Percentiles rank a stretch among this genome's conserved stretches.
Conservation (phyloP, 805 yeast species). For the Candida sakaeoensis region DNA sequence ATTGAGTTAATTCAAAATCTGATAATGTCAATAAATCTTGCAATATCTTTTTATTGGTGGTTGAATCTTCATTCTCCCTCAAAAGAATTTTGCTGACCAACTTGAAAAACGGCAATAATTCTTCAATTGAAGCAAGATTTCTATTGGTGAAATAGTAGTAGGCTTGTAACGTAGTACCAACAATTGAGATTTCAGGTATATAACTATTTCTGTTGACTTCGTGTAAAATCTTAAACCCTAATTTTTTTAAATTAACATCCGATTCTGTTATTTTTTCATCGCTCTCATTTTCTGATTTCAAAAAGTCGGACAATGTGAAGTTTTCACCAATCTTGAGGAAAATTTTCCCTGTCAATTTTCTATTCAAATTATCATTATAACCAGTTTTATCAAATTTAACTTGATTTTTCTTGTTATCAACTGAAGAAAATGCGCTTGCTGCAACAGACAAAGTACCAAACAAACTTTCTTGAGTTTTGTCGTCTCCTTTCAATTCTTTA, state of each 20-base stretch:
- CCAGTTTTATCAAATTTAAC: constrained; percentile 17
- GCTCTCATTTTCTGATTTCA: constrained; percentile 14
- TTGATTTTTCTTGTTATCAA: constrained; percentile 7
- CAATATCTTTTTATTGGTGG: constrained; percentile 21
- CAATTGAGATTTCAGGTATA: constrained; percentile 51
- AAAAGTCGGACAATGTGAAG: constrained; percentile 27
- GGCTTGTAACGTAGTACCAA: constrained; percentile 45
- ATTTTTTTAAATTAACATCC: constrained; percentile 38
- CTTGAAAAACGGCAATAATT: constrained; percentile 29
- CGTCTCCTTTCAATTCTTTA: constrained; percentile 53
- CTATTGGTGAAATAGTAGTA: constrained; percentile 23
- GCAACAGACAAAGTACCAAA: constrained; percentile 35
- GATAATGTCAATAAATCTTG: constrained; percentile 14
- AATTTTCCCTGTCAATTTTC: constrained; percentile 32
- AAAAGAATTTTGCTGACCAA: constrained; percentile 19
- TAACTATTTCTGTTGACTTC: constrained; percentile 49
- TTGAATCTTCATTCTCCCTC: constrained; percentile 17
- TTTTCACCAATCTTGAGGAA: constrained; percentile 32
- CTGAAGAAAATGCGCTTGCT: constrained; percentile 20
- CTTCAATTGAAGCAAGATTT: constrained; percentile 13
- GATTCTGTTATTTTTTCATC: constrained; percentile 5
- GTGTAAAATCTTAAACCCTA: constrained; percentile 52
- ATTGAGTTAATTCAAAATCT: constrained; percentile 20
- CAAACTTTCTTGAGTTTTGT: constrained; percentile 52
- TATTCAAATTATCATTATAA: constrained; percentile 24